These are phyloP conservation scores for Puccinia polysora DNA, from an alignment of 1,284 basidiomycete genomes.

Conservation along the genomic window DNA sequence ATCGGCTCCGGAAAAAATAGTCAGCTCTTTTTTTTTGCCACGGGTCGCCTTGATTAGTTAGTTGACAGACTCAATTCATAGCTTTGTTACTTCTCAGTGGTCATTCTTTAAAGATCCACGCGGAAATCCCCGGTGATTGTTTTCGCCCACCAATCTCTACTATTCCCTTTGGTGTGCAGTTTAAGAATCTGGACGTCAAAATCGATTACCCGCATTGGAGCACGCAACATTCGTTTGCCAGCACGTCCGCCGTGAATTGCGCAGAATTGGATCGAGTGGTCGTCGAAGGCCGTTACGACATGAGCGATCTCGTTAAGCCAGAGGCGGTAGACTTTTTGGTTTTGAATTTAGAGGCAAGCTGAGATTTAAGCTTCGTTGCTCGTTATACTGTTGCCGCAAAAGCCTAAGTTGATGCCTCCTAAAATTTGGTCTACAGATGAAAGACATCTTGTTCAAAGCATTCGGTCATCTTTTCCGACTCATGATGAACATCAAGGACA, in stretches of 20 bases:
- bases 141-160: slow-evolving; percentile 69
- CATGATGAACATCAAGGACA: slow-evolving; percentile 78
- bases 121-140: slow-evolving; percentile 64
- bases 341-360: slow-evolving; percentile 64
- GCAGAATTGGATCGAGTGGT: slow-evolving; percentile 62
- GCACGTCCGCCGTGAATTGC: slow-evolving; percentile 57
- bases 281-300: slow-evolving; percentile 69
- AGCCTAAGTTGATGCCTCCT: slow-evolving; percentile 2
- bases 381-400: slow-evolving; percentile 39
- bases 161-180: slow-evolving; percentile 65
- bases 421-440: slow-evolving; percentile 47
- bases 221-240: slow-evolving; percentile 68
- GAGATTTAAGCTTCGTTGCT: slow-evolving; percentile 14
- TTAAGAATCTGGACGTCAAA: slow-evolving; percentile 60
- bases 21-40: slow-evolving; percentile 52
- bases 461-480: slow-evolving; percentile 82
- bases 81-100: slow-evolving; percentile 70
- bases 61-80: slow-evolving; percentile 51
- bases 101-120: slow-evolving; percentile 58
- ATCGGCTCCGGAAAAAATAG: slow-evolving; percentile 72
- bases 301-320: slow-evolving; percentile 63
- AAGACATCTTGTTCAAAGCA: slow-evolving; percentile 63
- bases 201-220: slow-evolving; percentile 80
- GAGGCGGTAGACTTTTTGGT: slow-evolving; percentile 73
- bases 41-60: not conserved